Percentiles rank a stretch among this genome's conserved stretches.
Conservation (phyloP, 768 basidiomycete species). For the Pseudohyphozyma bogoriensis region DNA sequence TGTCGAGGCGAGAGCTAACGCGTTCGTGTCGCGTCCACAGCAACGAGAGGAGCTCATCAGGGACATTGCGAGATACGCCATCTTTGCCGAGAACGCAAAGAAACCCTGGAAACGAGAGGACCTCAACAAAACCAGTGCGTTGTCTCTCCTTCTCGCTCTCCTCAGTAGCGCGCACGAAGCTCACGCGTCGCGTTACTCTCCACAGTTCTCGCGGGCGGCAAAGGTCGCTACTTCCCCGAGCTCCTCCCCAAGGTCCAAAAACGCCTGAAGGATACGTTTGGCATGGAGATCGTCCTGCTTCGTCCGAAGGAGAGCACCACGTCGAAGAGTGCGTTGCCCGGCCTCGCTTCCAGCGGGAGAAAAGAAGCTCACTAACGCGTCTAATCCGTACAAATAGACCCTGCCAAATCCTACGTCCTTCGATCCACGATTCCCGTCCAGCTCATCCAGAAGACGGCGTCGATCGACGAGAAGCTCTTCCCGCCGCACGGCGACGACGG, state of each 20-base stretch:
- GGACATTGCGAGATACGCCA: constrained; percentile 65
- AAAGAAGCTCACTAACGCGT: background rate
- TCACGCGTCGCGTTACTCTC: background rate
- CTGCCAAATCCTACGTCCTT: constrained; percentile 72
- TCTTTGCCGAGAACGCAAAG: constrained; percentile 68
- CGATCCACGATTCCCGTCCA: constrained; percentile 58
- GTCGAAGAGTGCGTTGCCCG: constrained; percentile 10
- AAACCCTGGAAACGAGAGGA: constrained; percentile 65
- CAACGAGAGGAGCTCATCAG: constrained; percentile 56
- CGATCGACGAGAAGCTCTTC: constrained; percentile 23
- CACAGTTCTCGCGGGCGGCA: constrained; percentile 44
- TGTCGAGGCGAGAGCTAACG: background rate
- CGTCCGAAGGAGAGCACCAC: constrained; percentile 45
- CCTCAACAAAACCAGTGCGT: constrained; percentile 66
- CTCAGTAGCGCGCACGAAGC: too few species aligned
- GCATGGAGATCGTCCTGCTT: constrained; percentile 76
- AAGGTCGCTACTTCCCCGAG: constrained; percentile 52
- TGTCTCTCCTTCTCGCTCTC: background rate
- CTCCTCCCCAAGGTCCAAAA: constrained; percentile 58
- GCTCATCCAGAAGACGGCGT: constrained; percentile 1
- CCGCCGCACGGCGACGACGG: constrained; percentile 30
- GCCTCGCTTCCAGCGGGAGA: background rate
- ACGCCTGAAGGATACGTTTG: constrained; percentile 56
- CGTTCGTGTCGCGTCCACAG: constrained; percentile 41
- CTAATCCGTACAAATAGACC: constrained; percentile 38